These are phyloP conservation scores for Rubia tinctorum DNA, from an alignment of 305 asterid species.

Conservation along the genomic window DNA sequence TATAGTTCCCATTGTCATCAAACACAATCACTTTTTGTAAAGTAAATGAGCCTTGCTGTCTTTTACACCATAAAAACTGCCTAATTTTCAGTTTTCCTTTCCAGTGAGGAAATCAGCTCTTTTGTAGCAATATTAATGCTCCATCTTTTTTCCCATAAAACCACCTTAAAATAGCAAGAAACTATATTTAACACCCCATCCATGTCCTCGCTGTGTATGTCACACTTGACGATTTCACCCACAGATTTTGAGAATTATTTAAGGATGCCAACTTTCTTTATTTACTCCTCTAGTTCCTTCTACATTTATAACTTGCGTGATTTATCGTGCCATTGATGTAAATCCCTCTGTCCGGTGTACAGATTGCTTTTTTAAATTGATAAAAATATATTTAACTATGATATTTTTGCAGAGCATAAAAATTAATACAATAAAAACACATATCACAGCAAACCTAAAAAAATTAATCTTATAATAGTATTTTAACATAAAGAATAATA, in stretches of 20 bases:
- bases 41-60: conserved; percentile 28
- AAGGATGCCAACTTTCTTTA: background rate
- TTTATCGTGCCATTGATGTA: background rate
- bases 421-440: no score
- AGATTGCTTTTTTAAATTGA: no score
- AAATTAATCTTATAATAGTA: no score
- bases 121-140: conserved; percentile 7
- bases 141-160: conserved; percentile 19
- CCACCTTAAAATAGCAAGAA: conserved; percentile 34
- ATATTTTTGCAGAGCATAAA: no score
- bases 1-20: conserved; percentile 18
- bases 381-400: no score
- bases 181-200: conserved; percentile 14
- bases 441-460: no score
- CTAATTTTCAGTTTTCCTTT: conserved; percentile 19
- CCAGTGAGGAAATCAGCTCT: conserved; percentile 26
- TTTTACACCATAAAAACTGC: conserved; percentile 42
- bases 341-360: no score
- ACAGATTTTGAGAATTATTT: background rate
- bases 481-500: no score
- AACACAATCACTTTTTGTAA: conserved; percentile 20
- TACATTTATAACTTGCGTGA: background rate
- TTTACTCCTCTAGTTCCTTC: background rate
- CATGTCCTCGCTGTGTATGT: conserved; percentile 8
- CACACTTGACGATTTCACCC: background rate